Percentiles rank a stretch among this genome's conserved stretches.
These are phyloP conservation scores for Lepidopterella palustris DNA, from an alignment of 495 filamentous ascomycete genomes.

Conservation along the genomic window DNA sequence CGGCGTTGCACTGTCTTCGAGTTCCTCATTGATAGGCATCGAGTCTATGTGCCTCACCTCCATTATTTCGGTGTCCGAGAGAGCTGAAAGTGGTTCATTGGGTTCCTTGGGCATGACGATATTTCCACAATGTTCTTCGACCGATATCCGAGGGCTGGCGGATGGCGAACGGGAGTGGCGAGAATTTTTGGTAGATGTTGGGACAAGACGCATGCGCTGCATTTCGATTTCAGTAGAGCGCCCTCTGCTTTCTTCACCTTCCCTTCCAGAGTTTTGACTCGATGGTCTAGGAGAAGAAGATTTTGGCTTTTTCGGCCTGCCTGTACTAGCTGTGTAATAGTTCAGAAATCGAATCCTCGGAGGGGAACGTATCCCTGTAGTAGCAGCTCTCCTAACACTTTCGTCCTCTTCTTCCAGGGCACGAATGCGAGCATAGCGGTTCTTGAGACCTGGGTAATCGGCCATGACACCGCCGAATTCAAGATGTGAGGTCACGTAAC, in stretches of 20 bases:
- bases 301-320: conserved; percentile 48
- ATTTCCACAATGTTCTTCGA: conserved; percentile 40
- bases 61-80: conserved; percentile 14
- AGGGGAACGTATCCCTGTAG: conserved; percentile 5
- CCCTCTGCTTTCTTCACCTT: conserved; percentile 35
- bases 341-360: conserved; percentile 70
- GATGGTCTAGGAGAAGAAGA: conserved; percentile 6
- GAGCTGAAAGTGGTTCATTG: conserved; percentile 15
- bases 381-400: conserved; percentile 24
- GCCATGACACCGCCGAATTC: conserved; percentile 78
- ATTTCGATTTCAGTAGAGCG: conserved; percentile 14
- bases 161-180: conserved; percentile 7
- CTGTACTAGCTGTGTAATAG: conserved; percentile 83
- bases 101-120: conserved; percentile 14
- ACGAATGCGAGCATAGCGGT: conserved; percentile 60
- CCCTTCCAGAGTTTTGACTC: conserved; percentile 37
- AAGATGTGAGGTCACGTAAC: conserved; percentile 70
- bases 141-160: conserved; percentile 40
- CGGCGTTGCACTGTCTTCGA: conserved; percentile 18
- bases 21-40: conserved; percentile 30
- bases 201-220: conserved; percentile 16
- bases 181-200: neutral
- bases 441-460: conserved; percentile 62
- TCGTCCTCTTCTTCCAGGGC: conserved; percentile 62
- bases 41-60: conserved; percentile 34